Percentiles rank a stretch among this genome's conserved stretches.
These are phyloP conservation scores for Lipomyces starkeyi DNA, from an alignment of 805 yeast genomes.

Conservation along the genomic window DNA sequence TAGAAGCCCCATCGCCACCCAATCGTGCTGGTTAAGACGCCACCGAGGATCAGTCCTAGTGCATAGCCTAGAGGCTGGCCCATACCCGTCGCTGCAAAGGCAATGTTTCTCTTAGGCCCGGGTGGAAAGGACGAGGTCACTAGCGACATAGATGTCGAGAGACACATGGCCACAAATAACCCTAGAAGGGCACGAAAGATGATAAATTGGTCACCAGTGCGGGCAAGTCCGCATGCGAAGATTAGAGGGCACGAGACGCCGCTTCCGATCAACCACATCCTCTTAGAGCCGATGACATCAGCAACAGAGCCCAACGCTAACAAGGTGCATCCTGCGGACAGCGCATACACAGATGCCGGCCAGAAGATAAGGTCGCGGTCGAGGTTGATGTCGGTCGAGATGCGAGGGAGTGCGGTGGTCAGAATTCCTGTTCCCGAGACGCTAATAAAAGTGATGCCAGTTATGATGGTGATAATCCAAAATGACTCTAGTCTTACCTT, in stretches of 20 bases:
- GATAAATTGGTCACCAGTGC: constrained; percentile 12
- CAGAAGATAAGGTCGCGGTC: constrained; percentile 12
- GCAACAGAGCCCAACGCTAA: constrained; percentile 11
- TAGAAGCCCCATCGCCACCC: constrained; percentile 13
- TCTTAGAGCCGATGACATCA: constrained; percentile 10
- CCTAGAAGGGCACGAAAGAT: constrained; percentile 12
- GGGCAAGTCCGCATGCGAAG: constrained; percentile 13
- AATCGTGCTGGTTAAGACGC: constrained; percentile 11
- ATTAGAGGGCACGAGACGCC: constrained; percentile 11
- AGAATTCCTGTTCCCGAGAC: constrained; percentile 11
- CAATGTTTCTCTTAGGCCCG: constrained; percentile 11
- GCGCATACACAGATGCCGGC: constrained; percentile 13
- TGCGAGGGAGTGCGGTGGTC: constrained; percentile 14
- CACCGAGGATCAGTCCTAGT: constrained; percentile 13
- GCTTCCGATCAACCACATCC: constrained; percentile 13
- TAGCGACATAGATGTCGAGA: constrained; percentile 13
- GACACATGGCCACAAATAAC: constrained; percentile 12
- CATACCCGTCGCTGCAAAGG: constrained; percentile 13
- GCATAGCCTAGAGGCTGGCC: constrained; percentile 12
- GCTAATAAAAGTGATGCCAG: constrained; percentile 11
- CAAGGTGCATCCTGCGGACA: constrained; percentile 11
- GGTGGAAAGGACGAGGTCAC: constrained; percentile 11
- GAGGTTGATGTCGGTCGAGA: constrained; percentile 12
- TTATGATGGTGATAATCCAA: constrained; percentile 7
- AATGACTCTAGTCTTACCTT: constrained; percentile 5